A percentile compares a stretch with the other conserved stretches of the same genome.
Evolutionary conservation across 257 asterid species (phyloP).

Genomic region (Linderniella brevidens): DNA sequence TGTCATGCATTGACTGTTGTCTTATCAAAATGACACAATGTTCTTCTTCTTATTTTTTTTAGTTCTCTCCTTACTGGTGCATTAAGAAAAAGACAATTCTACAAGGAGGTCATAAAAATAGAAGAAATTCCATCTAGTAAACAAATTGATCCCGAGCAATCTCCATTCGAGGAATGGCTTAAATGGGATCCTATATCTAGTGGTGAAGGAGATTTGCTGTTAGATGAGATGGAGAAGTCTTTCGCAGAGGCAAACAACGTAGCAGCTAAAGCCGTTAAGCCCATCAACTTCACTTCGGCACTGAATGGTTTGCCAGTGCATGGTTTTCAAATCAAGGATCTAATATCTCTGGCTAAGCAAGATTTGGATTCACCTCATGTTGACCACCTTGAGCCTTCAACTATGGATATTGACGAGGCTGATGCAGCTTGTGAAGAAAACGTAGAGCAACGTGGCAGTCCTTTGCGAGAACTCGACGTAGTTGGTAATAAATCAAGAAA

Average conservation of each 20-base stretch:
- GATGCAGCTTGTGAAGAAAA: constrained; percentile 4
- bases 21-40: background rate
- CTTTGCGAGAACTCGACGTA: no score
- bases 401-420: constrained; percentile 4
- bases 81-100: constrained; percentile 46
- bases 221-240: constrained; percentile 73
- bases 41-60: constrained; percentile 10
- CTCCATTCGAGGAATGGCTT: constrained; percentile 49
- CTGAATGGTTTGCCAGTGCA: constrained; percentile 51
- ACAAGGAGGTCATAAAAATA: constrained; percentile 66
- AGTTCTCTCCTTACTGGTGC: constrained; percentile 65
- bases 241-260: constrained; percentile 29
- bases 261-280: constrained; percentile 21
- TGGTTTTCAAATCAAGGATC: constrained; percentile 49
- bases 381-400: constrained; percentile 8
- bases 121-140: constrained; percentile 40
- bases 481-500: no score
- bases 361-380: constrained; percentile 8
- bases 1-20: constrained; percentile 1
- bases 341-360: constrained; percentile 13
- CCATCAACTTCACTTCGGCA: constrained; percentile 32
- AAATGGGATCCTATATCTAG: constrained; percentile 91
- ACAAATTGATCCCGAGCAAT: constrained; percentile 16
- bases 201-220: constrained; percentile 77
- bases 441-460: no score